Evolutionary conservation across 805 yeast genomes (phyloP).

Genomic region (Nakazawaea sp.): DNA sequence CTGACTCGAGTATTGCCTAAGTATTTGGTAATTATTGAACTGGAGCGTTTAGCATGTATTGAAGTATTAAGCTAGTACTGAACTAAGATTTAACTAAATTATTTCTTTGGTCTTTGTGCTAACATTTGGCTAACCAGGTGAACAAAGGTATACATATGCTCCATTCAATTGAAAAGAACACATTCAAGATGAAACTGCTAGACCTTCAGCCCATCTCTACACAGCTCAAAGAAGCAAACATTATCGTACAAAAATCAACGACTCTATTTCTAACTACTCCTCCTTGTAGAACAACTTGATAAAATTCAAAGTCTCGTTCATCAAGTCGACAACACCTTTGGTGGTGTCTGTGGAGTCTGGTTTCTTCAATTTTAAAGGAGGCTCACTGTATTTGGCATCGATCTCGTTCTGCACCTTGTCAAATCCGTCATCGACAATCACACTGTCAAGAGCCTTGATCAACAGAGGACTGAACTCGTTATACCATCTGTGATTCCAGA

Average conservation of each 20-base stretch:
- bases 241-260: too few relatives aligned
- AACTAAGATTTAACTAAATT: too few relatives aligned
- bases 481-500: slow-evolving; percentile 99
- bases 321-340: slow-evolving; percentile 50
- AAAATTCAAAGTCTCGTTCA: slow-evolving; percentile 44
- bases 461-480: slow-evolving; percentile 76
- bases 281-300: slow-evolving; percentile 31
- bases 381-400: slow-evolving; percentile 53
- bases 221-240: neutral
- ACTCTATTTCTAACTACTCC: neutral
- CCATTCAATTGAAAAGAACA: neutral
- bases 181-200: slow-evolving; percentile 5
- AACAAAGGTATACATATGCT: neutral
- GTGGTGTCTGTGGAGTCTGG: slow-evolving; percentile 20
- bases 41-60: too few relatives aligned
- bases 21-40: too few relatives aligned
- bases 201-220: too few relatives aligned
- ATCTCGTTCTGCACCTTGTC: slow-evolving; percentile 70
- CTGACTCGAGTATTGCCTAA: too few relatives aligned
- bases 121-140: too few relatives aligned
- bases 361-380: slow-evolving; percentile 10
- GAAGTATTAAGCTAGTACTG: too few relatives aligned
- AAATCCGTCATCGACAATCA: slow-evolving; percentile 72
- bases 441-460: slow-evolving; percentile 45
- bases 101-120: too few relatives aligned